A percentile compares a stretch with the other conserved stretches of the same genome.
These are phyloP conservation scores for Schizopora paradoxa DNA, from an alignment of 1,284 basidiomycete species.

Conservation along the genomic window DNA sequence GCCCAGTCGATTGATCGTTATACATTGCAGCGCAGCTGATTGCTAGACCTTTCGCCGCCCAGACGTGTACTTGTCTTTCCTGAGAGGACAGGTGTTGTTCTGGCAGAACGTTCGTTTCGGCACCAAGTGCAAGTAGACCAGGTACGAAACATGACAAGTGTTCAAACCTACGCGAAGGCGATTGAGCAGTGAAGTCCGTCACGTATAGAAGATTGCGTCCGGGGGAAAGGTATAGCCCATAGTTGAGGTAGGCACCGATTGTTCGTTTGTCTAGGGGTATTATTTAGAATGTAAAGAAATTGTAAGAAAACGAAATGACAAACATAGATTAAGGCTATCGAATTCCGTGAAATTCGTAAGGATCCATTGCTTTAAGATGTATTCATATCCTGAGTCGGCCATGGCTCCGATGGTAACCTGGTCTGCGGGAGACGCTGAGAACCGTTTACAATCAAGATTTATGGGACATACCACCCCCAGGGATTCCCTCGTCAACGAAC, in stretches of 20 bases:
- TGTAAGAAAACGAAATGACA: slow-evolving; percentile 22
- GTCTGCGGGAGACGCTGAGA: background rate
- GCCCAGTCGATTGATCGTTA: slow-evolving; percentile 51
- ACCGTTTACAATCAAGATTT: background rate
- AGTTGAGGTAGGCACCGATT: slow-evolving; percentile 49
- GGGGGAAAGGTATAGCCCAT: slow-evolving; percentile 61
- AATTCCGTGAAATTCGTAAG: slow-evolving; percentile 59
- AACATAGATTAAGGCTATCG: slow-evolving; percentile 58
- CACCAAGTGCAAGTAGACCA: slow-evolving; percentile 72
- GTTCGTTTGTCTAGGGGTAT: slow-evolving; percentile 41
- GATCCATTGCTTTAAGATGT: slow-evolving; percentile 67
- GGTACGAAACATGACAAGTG: slow-evolving; percentile 77
- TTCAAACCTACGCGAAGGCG: slow-evolving; percentile 53
- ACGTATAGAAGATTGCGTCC: slow-evolving; percentile 63
- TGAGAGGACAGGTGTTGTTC: slow-evolving; percentile 42
- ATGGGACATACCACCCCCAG: slow-evolving; percentile 9
- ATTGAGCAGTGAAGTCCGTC: slow-evolving; percentile 39
- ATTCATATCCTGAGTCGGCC: slow-evolving; percentile 41
- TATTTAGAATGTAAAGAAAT: slow-evolving; percentile 1
- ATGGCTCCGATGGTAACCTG: background rate
- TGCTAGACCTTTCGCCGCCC: slow-evolving; percentile 63
- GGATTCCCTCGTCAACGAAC: background rate
- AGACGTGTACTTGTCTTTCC: slow-evolving; percentile 50
- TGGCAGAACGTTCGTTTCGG: slow-evolving; percentile 52
- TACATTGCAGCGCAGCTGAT: slow-evolving; percentile 62